Evolutionary conservation across 139 green algal genomes (phyloP).

Genomic region (Chlamydomonas sp.): DNA sequence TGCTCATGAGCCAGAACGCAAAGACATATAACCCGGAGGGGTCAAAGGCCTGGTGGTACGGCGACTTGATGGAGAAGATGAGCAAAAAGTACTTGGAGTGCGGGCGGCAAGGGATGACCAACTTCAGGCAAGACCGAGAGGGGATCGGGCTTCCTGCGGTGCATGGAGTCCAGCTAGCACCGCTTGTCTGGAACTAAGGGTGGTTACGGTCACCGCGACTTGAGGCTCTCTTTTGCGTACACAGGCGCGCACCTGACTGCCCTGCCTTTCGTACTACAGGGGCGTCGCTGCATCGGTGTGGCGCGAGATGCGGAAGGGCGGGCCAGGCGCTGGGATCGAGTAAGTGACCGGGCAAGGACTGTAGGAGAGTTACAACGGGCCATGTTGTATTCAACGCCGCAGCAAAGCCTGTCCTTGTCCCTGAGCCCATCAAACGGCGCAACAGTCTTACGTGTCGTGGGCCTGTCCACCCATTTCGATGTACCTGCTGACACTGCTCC

Average conservation of each 20-base stretch:
- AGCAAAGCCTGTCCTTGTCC: no score
- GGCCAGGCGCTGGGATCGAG: conserved; percentile 3
- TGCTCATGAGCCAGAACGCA: conserved; percentile 26
- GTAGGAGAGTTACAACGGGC: neutral
- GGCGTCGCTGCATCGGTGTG: conserved; percentile 26
- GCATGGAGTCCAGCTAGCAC: no score
- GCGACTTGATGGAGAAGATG: conserved; percentile 35
- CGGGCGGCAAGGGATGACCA: conserved; percentile 14
- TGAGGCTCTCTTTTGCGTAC: no score
- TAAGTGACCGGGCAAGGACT: neutral
- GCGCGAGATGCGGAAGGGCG: conserved; percentile 23
- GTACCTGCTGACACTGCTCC: neutral
- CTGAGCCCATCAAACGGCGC: no score
- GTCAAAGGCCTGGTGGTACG: conserved; percentile 25
- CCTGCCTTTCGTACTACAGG: neutral
- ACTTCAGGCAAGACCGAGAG: neutral
- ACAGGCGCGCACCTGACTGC: no score
- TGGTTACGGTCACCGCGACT: no score
- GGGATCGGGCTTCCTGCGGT: no score
- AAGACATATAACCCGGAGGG: conserved; percentile 37
- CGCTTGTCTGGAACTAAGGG: no score
- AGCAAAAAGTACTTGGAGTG: conserved; percentile 27
- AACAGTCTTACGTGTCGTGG: no score
- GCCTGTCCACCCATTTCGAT: neutral
- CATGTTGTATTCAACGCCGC: no score